Base-by-base conservation (phyloP, 257 asterid genomes). In the Linderniella brevidens region DNA sequence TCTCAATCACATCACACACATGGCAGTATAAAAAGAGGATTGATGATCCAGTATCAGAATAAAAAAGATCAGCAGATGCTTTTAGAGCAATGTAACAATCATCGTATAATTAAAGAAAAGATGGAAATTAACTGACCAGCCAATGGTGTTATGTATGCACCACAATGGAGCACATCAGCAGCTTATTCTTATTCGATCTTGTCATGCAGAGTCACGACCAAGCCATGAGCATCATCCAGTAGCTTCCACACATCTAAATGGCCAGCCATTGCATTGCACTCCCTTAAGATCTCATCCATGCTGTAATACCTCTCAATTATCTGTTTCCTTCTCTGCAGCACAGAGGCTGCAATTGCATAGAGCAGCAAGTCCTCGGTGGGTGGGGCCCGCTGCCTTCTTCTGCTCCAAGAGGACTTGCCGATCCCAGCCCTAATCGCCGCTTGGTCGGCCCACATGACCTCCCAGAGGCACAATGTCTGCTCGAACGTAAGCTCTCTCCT, bases 391-490 rank as follows among this genome's bases (percentile, higher is more conserved):
- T 65, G 74, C 63, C 82, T 79, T 17, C 74, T 76, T 67, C 78
- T 68, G 71, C 81, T 76, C 96, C 94, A 86, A 13, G 86, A 76
- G 1, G 86, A 79, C 49, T 82, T 86, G 46, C 94, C 81, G 0
- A 74, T 70, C 19, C 94, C 86, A 9, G 92, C 84, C 69, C 96
- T 69, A 29, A 70, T 79, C 4, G 92, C 94, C 45, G 86, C 92
- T 70, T 86, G 96, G 55, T 86, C 96, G 5, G 96, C 96, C 96
- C 96, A 86, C 76, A 86, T 72, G 5, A 86, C 93, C 59, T 86
- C 96, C 96, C 96, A 86, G 4, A 86, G 73, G 58, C 96, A 86
- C 48, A 82, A 57, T 1, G 92, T 86, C 50, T 86, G 96, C 65
- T 86, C 94, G 50, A 82, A 86, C 10, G 78, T 60, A 43, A 86